phyloP scores from a whole-genome alignment of 148 eudicot species.

The Limonium bicolor region DNA sequence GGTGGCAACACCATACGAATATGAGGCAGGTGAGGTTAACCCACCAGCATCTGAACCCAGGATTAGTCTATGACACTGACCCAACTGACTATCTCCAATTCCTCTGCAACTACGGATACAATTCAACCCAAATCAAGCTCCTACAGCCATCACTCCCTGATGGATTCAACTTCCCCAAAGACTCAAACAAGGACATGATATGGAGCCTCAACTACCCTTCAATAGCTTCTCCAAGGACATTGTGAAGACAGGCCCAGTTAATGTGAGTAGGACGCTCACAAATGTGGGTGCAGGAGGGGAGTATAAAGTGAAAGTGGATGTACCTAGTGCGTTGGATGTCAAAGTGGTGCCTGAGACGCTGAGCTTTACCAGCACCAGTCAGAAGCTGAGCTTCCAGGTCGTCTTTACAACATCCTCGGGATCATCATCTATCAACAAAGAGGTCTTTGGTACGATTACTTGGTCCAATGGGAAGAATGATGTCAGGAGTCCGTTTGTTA shows the following conservation, averaged over 20 bases:
- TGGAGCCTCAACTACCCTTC: slow-evolving; percentile 59
- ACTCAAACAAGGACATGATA: slow-evolving; percentile 21
- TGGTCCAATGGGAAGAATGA: neutral
- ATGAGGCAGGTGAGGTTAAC: slow-evolving; percentile 49
- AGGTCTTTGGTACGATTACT: neutral
- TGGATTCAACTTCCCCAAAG: slow-evolving; percentile 27
- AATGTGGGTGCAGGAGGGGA: slow-evolving; percentile 31
- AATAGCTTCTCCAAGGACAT: slow-evolving; percentile 25
- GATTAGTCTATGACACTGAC: slow-evolving; percentile 37
- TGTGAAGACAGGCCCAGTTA: slow-evolving; percentile 5
- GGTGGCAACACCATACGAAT: slow-evolving; percentile 44
- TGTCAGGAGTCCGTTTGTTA: neutral
- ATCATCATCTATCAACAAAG: neutral
- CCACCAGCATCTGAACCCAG: slow-evolving; percentile 38
- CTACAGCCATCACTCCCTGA: slow-evolving; percentile 22
- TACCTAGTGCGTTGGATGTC: slow-evolving; percentile 26
- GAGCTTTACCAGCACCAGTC: slow-evolving; percentile 17
- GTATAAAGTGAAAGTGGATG: slow-evolving; percentile 24
- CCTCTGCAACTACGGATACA: slow-evolving; percentile 42
- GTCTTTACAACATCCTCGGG: neutral
- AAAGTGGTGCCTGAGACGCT: slow-evolving; percentile 29
- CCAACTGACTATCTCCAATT: slow-evolving; percentile 29
- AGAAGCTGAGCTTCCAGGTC: slow-evolving; percentile 28
- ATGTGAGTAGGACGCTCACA: slow-evolving; percentile 42
- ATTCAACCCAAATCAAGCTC: slow-evolving; percentile 23